Conservation (phyloP, 2,329 filamentous ascomycete species). For the Fusarium bactridioides region DNA sequence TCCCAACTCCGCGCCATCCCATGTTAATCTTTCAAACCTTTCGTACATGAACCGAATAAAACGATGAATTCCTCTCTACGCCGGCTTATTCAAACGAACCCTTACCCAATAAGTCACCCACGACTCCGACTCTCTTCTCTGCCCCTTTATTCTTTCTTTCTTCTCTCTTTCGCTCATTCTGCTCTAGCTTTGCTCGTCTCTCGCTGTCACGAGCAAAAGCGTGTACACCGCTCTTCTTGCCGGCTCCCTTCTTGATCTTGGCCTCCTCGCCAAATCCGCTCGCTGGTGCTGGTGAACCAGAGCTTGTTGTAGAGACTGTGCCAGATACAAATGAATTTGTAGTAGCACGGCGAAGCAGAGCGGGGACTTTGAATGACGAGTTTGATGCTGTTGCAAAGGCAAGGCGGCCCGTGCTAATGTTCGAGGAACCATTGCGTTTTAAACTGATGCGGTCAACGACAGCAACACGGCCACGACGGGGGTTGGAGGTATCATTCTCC, state of each 20-base stretch:
- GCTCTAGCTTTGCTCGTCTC: constrained; percentile 60
- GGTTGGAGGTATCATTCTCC: constrained; percentile 55
- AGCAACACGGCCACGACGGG: constrained; percentile 48
- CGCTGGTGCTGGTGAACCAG: constrained; percentile 46
- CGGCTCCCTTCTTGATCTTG: constrained; percentile 67
- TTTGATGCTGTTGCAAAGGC: constrained; percentile 62
- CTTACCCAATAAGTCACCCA: constrained; percentile 65
- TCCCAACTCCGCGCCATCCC: constrained; percentile 29
- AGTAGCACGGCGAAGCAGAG: constrained; percentile 76
- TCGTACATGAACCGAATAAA: not conserved
- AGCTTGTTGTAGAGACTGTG: constrained; percentile 45
- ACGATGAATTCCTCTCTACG: constrained; percentile 17
- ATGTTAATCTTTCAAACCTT: not conserved
- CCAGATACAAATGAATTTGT: constrained; percentile 65
- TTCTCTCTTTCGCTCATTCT: constrained; percentile 66
- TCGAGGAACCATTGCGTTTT: constrained; percentile 63
- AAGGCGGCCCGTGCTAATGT: constrained; percentile 50
- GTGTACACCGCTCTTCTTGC: constrained; percentile 67
- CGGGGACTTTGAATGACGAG: constrained; percentile 71
- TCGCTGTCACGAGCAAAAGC: constrained; percentile 68
- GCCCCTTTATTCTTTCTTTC: constrained; percentile 65
- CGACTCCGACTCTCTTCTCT: constrained; percentile 62
- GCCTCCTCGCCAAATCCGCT: constrained; percentile 56
- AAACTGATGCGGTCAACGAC: constrained; percentile 79
- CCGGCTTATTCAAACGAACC: constrained; percentile 54